Conservation (phyloP, 306 rosid species). For the Gillenia trifoliata region DNA sequence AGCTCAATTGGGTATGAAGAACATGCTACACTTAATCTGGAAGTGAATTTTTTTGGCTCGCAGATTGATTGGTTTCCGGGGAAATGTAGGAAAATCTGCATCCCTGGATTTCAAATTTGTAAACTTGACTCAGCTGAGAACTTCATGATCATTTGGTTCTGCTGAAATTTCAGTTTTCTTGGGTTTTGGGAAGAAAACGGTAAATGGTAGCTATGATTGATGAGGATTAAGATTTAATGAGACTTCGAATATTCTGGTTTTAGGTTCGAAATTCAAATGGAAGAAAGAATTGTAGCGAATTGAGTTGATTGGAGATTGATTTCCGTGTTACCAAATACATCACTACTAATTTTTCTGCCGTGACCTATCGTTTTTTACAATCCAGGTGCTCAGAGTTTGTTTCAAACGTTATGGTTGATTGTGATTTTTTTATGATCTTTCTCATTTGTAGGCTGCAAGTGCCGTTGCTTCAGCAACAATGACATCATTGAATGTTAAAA, state of each 20-base stretch:
- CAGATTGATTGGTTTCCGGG: neutral
- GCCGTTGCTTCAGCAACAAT: constrained; percentile 82
- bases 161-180: neutral
- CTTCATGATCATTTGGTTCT: neutral
- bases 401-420: neutral
- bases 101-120: neutral
- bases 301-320: neutral
- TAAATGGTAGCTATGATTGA: neutral
- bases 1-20: neutral
- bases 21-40: neutral
- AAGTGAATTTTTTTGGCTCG: neutral
- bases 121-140: neutral
- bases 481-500: constrained; percentile 69
- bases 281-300: neutral
- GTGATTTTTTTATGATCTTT: neutral
- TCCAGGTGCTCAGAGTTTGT: neutral
- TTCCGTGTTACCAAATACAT: neutral
- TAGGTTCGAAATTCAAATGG: neutral
- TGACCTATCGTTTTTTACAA: neutral
- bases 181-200: neutral
- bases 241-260: neutral
- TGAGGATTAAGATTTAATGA: neutral
- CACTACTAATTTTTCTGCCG: neutral
- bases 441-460: constrained; percentile 62
- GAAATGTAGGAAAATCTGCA: neutral